phyloP scores from a whole-genome alignment of 1,284 basidiomycete species.

The Irpex sp. region DNA sequence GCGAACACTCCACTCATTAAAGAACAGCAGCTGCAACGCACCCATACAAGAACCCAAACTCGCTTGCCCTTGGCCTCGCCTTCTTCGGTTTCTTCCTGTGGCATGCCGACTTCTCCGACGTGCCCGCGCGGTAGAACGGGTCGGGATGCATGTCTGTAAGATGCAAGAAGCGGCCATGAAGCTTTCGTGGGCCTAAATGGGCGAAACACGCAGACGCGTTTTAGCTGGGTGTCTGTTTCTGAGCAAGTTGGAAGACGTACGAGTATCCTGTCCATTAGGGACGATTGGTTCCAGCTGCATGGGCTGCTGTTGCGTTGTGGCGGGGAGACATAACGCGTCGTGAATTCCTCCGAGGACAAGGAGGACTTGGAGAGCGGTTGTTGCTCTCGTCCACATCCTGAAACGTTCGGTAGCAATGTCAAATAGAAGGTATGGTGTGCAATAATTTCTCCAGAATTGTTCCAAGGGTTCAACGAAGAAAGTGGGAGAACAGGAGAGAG shows the following conservation, averaged over 20 bases:
- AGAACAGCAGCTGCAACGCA: constrained; percentile 31
- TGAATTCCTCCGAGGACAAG: constrained; percentile 6
- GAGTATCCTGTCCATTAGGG: background rate
- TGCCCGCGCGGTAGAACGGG: constrained; percentile 49
- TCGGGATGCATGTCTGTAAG: constrained; percentile 86
- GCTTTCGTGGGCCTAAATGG: constrained; percentile 33
- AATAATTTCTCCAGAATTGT: background rate
- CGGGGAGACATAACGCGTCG: constrained; percentile 5
- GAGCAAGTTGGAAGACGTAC: background rate
- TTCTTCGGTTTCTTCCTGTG: constrained; percentile 63
- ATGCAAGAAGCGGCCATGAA: constrained; percentile 72
- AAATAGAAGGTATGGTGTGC: background rate
- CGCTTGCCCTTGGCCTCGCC: constrained; percentile 46
- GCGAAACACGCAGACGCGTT: too few species aligned
- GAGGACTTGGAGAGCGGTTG: constrained; percentile 4
- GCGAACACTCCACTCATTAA: background rate
- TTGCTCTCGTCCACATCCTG: background rate
- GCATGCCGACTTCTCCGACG: constrained; percentile 54
- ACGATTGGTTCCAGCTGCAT: background rate
- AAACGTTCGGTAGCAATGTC: background rate
- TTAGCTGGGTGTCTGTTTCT: too few species aligned
- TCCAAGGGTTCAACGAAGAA: background rate
- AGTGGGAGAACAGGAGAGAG: background rate
- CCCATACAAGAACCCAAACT: constrained; percentile 62
- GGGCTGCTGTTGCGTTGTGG: background rate